Evolutionary conservation across 805 yeast species (phyloP).

Genomic region (Sugiyamaella qingdaonensis): DNA sequence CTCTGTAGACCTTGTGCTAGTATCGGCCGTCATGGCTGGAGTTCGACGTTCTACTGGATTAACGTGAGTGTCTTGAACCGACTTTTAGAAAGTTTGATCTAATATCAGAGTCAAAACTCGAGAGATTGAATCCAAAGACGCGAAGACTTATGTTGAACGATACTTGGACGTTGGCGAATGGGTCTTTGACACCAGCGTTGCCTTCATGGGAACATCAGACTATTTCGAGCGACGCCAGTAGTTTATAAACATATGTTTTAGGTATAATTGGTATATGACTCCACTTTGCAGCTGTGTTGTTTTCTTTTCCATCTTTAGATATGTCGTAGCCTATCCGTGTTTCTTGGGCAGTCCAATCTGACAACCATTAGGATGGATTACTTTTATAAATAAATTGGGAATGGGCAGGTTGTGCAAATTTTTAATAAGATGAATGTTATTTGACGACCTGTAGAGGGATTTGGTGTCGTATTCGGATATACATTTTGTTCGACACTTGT

Average conservation of each 20-base stretch:
- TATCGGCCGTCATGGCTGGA: constrained; percentile 82
- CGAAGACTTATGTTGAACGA: constrained; percentile 42
- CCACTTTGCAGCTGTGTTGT: background rate
- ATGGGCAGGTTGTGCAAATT: no score
- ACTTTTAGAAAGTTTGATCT: background rate
- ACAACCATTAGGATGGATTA: no score
- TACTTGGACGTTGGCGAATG: constrained; percentile 86
- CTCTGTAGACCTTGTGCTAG: constrained; percentile 69
- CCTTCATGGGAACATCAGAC: constrained; percentile 63
- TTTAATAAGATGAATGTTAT: no score
- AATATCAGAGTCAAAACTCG: constrained; percentile 40
- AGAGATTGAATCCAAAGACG: constrained; percentile 46
- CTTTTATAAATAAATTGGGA: no score
- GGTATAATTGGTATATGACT: no score
- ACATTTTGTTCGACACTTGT: no score
- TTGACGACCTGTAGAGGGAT: no score
- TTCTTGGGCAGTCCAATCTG: no score
- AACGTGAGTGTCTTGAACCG: constrained; percentile 32
- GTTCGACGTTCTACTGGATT: constrained; percentile 79
- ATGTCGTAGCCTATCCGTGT: no score
- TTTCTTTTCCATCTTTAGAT: background rate
- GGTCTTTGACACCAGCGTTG: constrained; percentile 66
- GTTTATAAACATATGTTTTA: background rate
- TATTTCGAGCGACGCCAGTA: constrained; percentile 50
- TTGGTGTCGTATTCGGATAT: no score